Percentiles rank a stretch among this genome's conserved stretches.
These are phyloP conservation scores for Trypanosoma caninum DNA, from an alignment of 208 protist species.

Conservation along the genomic window DNA sequence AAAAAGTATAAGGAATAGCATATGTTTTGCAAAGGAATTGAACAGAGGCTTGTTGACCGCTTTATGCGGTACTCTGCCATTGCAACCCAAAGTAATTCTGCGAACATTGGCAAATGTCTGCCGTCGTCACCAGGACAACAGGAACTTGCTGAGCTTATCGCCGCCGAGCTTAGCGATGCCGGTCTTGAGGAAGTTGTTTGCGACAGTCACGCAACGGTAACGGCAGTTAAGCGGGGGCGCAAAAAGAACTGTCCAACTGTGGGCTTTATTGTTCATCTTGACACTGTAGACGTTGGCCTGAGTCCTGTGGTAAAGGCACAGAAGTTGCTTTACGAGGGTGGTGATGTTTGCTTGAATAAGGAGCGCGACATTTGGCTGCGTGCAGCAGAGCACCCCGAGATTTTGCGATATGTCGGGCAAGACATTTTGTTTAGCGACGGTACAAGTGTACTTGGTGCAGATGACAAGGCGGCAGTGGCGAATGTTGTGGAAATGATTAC, in stretches of 20 bases:
- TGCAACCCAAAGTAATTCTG: slow-evolving; percentile 58
- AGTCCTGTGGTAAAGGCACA: slow-evolving; percentile 70
- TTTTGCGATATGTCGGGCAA: slow-evolving; percentile 65
- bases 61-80: slow-evolving; percentile 84
- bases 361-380: slow-evolving; percentile 67
- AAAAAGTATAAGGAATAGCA: not conserved
- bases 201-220: slow-evolving; percentile 74
- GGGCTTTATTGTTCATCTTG: slow-evolving; percentile 84
- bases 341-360: slow-evolving; percentile 74
- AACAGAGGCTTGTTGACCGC: slow-evolving; percentile 51
- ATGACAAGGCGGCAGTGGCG: slow-evolving; percentile 82
- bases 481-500: slow-evolving; percentile 82
- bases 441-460: slow-evolving; percentile 83
- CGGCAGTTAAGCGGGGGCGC: slow-evolving; percentile 67
- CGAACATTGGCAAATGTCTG: slow-evolving; percentile 52
- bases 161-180: slow-evolving; percentile 50
- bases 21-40: slow-evolving; percentile 33
- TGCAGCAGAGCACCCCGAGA: slow-evolving; percentile 61
- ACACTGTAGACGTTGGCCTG: slow-evolving; percentile 78
- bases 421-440: slow-evolving; percentile 86
- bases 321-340: slow-evolving; percentile 60
- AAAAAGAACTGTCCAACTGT: slow-evolving; percentile 53
- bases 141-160: slow-evolving; percentile 73
- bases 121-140: slow-evolving; percentile 79
- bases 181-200: slow-evolving; percentile 47